These are phyloP conservation scores for Venturia effusa DNA, from an alignment of 2,329 filamentous ascomycete species.

Conservation along the genomic window DNA sequence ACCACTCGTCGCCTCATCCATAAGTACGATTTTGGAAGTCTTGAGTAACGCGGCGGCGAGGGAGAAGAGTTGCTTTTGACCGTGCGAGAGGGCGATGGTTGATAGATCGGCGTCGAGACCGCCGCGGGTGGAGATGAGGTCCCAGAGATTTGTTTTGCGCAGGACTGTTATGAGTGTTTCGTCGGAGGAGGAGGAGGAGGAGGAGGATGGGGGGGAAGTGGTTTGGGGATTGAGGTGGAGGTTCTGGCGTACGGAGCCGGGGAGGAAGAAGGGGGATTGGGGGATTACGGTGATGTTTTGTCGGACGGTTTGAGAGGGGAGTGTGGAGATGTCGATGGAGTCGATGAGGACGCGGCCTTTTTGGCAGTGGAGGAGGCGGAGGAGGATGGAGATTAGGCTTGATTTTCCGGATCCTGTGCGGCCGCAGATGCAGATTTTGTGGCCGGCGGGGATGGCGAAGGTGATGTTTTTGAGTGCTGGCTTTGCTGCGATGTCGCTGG, in stretches of 20 bases:
- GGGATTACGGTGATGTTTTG: not conserved
- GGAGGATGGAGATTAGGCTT: not conserved
- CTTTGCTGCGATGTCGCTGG: not conserved
- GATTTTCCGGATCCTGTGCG: not conserved
- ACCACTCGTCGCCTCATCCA: slow-evolving; percentile 18
- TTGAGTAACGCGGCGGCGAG: slow-evolving; percentile 40
- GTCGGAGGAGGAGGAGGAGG: no score
- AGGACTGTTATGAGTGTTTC: not conserved
- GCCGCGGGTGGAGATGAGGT: not conserved
- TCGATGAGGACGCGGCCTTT: not conserved
- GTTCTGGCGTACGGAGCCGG: not conserved
- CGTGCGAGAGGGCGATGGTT: slow-evolving; percentile 46
- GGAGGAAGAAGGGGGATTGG: not conserved
- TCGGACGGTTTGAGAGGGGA: not conserved
- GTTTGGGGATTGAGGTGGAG: not conserved
- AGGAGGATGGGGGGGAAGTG: no score
- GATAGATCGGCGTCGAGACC: not conserved
- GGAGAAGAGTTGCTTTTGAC: slow-evolving; percentile 54
- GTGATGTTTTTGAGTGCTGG: not conserved
- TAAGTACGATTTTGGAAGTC: not conserved
- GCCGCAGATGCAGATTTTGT: slow-evolving; percentile 2
- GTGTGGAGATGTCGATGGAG: not conserved
- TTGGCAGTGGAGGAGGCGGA: not conserved
- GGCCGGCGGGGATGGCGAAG: not conserved
- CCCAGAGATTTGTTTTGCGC: not conserved